phyloP scores from a whole-genome alignment of 2,329 filamentous ascomycete species.

The Ceratocystis albifundus region DNA sequence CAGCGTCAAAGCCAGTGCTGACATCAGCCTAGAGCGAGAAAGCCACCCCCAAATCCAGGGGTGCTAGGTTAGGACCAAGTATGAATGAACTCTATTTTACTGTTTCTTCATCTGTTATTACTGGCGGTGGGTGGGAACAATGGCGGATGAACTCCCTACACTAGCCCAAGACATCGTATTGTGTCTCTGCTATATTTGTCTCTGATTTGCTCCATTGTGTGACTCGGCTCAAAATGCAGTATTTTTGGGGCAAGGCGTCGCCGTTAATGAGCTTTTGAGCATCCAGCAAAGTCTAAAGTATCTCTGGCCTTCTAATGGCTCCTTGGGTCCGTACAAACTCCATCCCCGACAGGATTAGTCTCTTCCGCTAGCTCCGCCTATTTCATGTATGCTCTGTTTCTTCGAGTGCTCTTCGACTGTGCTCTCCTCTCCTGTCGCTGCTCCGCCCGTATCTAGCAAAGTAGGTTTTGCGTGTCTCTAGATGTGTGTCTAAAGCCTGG shows the following conservation, averaged over 20 bases:
- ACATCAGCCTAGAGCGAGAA: neutral
- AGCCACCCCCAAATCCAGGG: neutral
- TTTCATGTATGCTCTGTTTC: neutral
- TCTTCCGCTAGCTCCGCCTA: neutral
- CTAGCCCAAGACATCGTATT: neutral
- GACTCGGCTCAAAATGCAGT: neutral
- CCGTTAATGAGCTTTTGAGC: neutral
- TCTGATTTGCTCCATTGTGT: neutral
- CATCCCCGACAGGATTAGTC: neutral
- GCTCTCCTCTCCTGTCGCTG: neutral
- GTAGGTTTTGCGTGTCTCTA: neutral
- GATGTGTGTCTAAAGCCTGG: neutral
- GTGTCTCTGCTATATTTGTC: neutral
- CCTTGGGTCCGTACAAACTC: neutral
- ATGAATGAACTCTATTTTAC: neutral
- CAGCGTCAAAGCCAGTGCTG: neutral
- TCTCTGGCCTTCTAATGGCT: neutral
- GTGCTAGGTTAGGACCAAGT: neutral
- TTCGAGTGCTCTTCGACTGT: neutral
- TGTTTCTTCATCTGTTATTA: neutral
- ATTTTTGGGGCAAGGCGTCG: neutral
- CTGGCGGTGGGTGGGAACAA: no score
- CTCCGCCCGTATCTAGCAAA: neutral
- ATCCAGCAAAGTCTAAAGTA: neutral
- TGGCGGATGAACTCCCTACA: neutral